Evolutionary conservation across 2,329 filamentous ascomycete species (phyloP), one percentile per base, ranked within the genome.

Genomic region (Fusarium hostae): DNA sequence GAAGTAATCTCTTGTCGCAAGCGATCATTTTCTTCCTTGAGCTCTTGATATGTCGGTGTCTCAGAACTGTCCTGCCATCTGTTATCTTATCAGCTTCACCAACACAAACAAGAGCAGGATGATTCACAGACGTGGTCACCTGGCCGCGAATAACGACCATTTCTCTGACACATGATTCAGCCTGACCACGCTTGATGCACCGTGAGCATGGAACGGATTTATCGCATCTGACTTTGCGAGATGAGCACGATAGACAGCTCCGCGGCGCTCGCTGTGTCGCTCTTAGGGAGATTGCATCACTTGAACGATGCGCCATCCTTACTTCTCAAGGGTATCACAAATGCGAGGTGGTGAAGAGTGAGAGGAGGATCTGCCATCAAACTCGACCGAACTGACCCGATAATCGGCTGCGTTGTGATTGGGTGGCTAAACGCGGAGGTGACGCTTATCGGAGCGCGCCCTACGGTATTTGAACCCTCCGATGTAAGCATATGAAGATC

Each of bases 201-300:
- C 18, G 30, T 13, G 54, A 57, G 6, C 54, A 57, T 11, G 54
- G 54, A 16, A 57, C 30, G 2, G 41, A 50, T 50, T 57, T 57
- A 18, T 57, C 22, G 22, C 41, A 57, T 37, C 24, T 57, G 20
- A 57, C 54, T 35, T 57, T 57, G 1, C 54, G 54, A n/a, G 41
- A 57, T 35, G 54, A 30, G 41, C 54, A 57, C 12, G 54, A 37
- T 2, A 57, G 13, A 5, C 41, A 50, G 3, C 41, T 57, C 6
- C 41, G 10, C 1, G 54, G 41, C 2, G 41, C 32, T 22, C 54
- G 30, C 12, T 52, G 56, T 0, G 56, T 52, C 3, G 56, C n/a
- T 13, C 56, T 18, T 9, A 59, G 26, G 5, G 44, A 7, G 1
- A 40, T 24, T 30, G 24, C 9, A 20, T n/a, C n/a, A 15, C 34